Conservation (phyloP, 2,329 filamentous ascomycete species). For the Curvularia sp. region DNA sequence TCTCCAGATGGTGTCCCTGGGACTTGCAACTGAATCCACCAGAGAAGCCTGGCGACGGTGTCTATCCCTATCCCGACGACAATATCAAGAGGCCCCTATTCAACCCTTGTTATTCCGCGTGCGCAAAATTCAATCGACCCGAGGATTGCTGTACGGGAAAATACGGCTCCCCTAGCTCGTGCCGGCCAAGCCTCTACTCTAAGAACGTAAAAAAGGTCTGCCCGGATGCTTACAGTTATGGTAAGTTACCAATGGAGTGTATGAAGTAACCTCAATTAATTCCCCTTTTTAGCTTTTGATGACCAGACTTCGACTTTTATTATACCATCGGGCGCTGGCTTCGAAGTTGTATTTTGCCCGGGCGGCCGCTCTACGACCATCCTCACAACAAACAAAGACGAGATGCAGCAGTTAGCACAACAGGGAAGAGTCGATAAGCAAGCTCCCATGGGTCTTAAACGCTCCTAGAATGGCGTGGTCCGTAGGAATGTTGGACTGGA, state of each 20-base stretch:
- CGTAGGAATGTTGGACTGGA: slow-evolving; percentile 25
- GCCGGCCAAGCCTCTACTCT: slow-evolving; percentile 72
- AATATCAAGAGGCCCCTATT: slow-evolving; percentile 73
- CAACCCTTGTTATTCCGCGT: slow-evolving; percentile 79
- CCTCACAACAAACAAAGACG: slow-evolving; percentile 48
- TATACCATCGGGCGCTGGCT: slow-evolving; percentile 71
- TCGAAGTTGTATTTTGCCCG: slow-evolving; percentile 81
- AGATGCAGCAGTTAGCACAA: slow-evolving; percentile 45
- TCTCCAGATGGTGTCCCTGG: slow-evolving; percentile 81
- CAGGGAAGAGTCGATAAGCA: slow-evolving; percentile 40
- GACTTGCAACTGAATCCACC: slow-evolving; percentile 73
- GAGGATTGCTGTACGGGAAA: slow-evolving; percentile 78
- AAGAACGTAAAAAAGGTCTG: slow-evolving; percentile 75
- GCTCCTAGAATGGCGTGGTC: slow-evolving; percentile 25
- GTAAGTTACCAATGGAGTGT: slow-evolving; percentile 54
- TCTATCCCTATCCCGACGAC: slow-evolving; percentile 83
- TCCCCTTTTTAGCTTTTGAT: slow-evolving; percentile 57
- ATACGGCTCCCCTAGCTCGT: slow-evolving; percentile 68
- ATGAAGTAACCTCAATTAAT: slow-evolving; percentile 5
- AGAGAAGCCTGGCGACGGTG: slow-evolving; percentile 72
- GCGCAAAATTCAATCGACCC: slow-evolving; percentile 70
- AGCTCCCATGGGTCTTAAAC: slow-evolving; percentile 28
- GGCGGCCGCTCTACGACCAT: slow-evolving; percentile 60
- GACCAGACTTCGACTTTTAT: slow-evolving; percentile 65
- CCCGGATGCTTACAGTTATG: slow-evolving; percentile 83